Conservation (phyloP, 1,284 basidiomycete species). For the Bjerkandera adusta region DNA sequence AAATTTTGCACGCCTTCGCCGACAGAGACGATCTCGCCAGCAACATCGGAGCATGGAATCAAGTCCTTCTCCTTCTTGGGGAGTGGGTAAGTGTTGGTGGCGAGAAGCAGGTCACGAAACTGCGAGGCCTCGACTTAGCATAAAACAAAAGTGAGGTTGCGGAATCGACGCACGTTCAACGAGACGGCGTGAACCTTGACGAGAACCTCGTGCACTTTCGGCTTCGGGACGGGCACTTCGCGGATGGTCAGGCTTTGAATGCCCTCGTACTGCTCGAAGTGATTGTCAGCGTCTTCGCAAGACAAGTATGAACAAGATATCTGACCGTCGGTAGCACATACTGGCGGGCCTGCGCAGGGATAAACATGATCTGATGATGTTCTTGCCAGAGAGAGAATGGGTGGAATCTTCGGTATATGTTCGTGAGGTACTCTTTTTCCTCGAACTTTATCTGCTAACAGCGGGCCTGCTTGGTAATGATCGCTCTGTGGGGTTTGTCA, state of each 20-base stretch:
- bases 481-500: too few relatives aligned
- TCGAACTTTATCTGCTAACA: not conserved
- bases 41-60: slow-evolving; percentile 38
- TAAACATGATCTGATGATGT: not conserved
- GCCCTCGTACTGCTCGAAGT: slow-evolving; percentile 7
- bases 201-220: slow-evolving; percentile 22
- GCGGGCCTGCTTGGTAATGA: not conserved
- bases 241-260: slow-evolving; percentile 12
- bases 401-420: not conserved
- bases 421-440: not conserved
- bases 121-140: not conserved
- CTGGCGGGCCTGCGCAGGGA: slow-evolving; percentile 10
- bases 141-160: not conserved
- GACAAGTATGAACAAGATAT: not conserved
- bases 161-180: slow-evolving; percentile 15
- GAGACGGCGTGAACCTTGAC: slow-evolving; percentile 31
- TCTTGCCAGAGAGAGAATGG: not conserved
- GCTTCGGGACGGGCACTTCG: slow-evolving; percentile 1
- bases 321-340: slow-evolving; percentile 11
- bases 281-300: not conserved
- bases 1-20: slow-evolving; percentile 34
- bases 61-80: slow-evolving; percentile 18
- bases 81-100: not conserved
- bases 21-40: slow-evolving; percentile 36
- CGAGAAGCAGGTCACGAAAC: slow-evolving; percentile 11